Percentiles rank a stretch among this genome's conserved stretches.
Evolutionary conservation across 2,329 filamentous ascomycete genomes (phyloP).

Genomic region (Grosmannia serpens): DNA sequence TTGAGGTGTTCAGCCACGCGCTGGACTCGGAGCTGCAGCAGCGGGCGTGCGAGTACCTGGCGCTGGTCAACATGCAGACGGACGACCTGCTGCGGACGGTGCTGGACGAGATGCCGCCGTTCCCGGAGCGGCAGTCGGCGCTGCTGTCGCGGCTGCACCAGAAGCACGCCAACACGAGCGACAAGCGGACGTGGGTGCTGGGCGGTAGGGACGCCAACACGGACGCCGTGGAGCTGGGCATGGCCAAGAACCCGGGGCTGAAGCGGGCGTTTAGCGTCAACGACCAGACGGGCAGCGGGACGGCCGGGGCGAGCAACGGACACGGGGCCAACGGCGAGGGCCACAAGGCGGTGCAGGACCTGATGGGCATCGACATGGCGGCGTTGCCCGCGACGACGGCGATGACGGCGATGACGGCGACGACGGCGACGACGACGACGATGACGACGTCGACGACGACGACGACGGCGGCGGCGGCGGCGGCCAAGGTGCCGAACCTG

Average conservation of each 20-base stretch:
- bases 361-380: conserved; percentile 72
- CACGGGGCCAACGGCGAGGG: not conserved
- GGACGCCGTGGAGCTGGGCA: conserved; percentile 65
- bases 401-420: too few relatives aligned
- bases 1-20: conserved; percentile 85
- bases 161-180: conserved; percentile 84
- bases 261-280: conserved; percentile 69
- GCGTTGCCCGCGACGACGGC: conserved; percentile 45
- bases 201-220: conserved; percentile 89
- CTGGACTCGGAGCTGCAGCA: conserved; percentile 94
- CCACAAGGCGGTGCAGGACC: conserved; percentile 44
- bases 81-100: conserved; percentile 89
- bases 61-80: conserved; percentile 71
- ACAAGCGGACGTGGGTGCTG: conserved; percentile 96
- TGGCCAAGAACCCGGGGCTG: conserved; percentile 70
- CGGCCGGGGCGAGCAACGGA: conserved; percentile 17
- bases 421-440: conserved; percentile 26
- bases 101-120: conserved; percentile 97
- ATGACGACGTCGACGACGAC: too few relatives aligned
- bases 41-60: conserved; percentile 87
- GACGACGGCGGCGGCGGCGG: conserved; percentile 16
- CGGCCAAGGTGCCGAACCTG: conserved; percentile 62
- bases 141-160: conserved; percentile 86
- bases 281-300: conserved; percentile 35
- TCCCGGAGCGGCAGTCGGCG: conserved; percentile 87